These are phyloP conservation scores for Salvia rosmarinus DNA, from an alignment of 257 asterid species.

Conservation along the genomic window DNA sequence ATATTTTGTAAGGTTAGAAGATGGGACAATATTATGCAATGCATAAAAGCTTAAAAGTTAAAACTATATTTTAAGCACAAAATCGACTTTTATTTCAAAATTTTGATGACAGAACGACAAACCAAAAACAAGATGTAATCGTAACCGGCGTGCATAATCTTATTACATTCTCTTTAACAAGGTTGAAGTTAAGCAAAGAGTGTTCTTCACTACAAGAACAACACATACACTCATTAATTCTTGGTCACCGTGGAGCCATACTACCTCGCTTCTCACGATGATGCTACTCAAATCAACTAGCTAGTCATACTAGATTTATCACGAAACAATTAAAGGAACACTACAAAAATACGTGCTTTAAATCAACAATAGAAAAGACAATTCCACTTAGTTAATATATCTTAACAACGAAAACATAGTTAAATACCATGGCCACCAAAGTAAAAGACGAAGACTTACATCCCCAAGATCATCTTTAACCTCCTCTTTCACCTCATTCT, in stretches of 20 bases:
- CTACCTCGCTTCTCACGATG: too few species aligned
- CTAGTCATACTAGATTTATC: not conserved
- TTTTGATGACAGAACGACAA: too few species aligned
- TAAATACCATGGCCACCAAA: not conserved
- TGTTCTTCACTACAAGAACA: not conserved
- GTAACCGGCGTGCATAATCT: too few species aligned
- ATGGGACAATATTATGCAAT: not conserved
- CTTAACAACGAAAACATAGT: not conserved
- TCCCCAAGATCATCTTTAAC: constrained; percentile 58
- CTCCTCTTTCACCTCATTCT: constrained; percentile 52
- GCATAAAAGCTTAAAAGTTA: not conserved
- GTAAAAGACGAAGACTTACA: constrained; percentile 41
- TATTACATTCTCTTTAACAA: too few species aligned
- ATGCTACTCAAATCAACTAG: not conserved
- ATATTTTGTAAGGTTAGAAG: not conserved
- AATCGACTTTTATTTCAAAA: not conserved
- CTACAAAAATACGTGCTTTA: not conserved
- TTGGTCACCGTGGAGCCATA: not conserved
- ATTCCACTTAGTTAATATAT: not conserved
- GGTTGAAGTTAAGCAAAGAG: too few species aligned
- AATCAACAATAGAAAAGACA: not conserved
- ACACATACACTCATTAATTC: not conserved
- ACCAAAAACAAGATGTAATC: too few species aligned
- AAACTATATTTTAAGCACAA: not conserved
- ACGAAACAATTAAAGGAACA: not conserved